phyloP scores from a whole-genome alignment of 306 rosid species.

The Quercus engelmannii region DNA sequence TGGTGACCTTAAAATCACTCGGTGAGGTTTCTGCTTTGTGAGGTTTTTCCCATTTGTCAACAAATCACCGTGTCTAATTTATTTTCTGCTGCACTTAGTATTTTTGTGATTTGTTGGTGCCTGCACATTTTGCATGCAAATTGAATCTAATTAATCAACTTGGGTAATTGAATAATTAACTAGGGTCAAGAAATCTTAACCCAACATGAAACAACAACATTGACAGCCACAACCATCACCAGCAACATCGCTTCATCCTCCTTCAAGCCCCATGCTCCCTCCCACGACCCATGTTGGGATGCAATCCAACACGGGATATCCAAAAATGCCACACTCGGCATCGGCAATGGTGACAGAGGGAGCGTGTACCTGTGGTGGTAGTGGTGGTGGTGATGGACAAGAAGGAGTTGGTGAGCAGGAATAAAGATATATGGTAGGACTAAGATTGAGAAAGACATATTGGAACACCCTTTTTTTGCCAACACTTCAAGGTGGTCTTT shows the following conservation, averaged over 20 bases:
- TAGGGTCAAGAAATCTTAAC: no score
- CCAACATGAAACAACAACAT: neutral
- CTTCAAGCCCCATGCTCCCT: conserved; percentile 16
- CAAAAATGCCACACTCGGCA: neutral
- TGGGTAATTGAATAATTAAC: no score
- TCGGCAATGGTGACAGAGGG: conserved; percentile 52
- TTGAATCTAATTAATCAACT: no score
- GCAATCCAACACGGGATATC: conserved; percentile 19
- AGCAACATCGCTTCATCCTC: neutral
- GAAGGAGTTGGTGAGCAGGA: conserved; percentile 33
- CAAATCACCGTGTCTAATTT: no score
- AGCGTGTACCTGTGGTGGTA: conserved; percentile 21
- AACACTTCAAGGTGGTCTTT: conserved; percentile 12
- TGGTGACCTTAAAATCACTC: no score
- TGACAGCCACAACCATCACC: neutral
- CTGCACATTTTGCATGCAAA: no score
- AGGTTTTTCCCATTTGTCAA: no score
- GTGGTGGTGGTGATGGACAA: conserved; percentile 44
- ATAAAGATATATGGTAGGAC: conserved; percentile 31
- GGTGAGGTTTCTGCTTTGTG: fast-evolving
- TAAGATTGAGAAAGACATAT: conserved; percentile 36
- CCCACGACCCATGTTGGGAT: conserved; percentile 23
- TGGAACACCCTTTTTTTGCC: conserved; percentile 49
- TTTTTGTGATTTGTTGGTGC: no score
- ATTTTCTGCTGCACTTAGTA: no score